Evolutionary conservation across 371 early-diverging fungal genomes (phyloP).

Genomic region (Rhizopus arrhizus): DNA sequence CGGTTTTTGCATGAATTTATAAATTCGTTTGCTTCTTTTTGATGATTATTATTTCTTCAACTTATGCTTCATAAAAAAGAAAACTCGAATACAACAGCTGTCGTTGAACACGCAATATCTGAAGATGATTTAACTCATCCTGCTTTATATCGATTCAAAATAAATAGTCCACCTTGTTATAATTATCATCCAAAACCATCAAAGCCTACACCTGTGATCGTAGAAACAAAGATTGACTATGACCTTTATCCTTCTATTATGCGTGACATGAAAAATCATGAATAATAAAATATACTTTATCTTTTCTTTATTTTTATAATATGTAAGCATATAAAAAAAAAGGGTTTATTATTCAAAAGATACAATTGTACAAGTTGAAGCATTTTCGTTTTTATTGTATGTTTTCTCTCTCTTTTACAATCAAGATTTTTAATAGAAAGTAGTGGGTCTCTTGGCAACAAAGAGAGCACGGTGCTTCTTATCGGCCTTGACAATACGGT

Average conservation of each 20-base stretch:
- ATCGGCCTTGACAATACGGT: conserved; percentile 84
- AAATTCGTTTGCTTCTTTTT: too few species aligned
- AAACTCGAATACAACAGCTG: conserved; percentile 17
- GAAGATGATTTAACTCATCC: conserved; percentile 35
- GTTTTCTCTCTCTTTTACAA: background rate
- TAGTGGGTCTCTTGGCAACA: conserved; percentile 91
- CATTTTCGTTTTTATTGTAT: background rate
- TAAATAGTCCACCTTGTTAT: conserved; percentile 19
- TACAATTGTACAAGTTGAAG: background rate
- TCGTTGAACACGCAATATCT: conserved; percentile 24
- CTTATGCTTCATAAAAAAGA: conserved; percentile 7
- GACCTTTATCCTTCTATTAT: conserved; percentile 3
- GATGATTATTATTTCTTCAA: background rate
- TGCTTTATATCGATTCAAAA: conserved; percentile 27
- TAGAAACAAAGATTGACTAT: background rate
- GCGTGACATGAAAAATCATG: conserved; percentile 5
- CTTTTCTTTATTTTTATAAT: background rate
- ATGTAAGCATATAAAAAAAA: background rate
- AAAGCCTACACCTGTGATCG: background rate
- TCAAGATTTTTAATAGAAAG: conserved; percentile 67
- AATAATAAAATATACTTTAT: background rate
- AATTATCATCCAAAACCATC: conserved; percentile 6
- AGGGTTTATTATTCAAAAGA: background rate
- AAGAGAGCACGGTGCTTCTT: conserved; percentile 76
- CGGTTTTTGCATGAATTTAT: too few species aligned